These are phyloP conservation scores for Hypoxylon sp. DNA, from an alignment of 2,329 filamentous ascomycete genomes.

Conservation along the genomic window DNA sequence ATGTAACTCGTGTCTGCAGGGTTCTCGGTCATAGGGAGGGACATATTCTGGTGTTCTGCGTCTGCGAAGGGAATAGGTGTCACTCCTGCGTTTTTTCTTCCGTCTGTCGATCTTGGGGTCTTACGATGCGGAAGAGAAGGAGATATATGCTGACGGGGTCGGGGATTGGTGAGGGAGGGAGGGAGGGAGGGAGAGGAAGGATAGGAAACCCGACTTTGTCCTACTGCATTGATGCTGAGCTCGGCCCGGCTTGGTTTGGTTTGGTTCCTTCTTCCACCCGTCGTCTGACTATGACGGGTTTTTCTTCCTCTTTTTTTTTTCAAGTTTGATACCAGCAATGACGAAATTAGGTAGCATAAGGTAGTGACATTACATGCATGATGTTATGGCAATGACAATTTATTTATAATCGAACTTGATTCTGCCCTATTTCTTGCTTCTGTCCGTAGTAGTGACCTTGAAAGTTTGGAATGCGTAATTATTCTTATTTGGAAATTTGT, in stretches of 20 bases:
- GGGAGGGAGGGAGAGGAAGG: too few species aligned
- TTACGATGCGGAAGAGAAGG: too few species aligned
- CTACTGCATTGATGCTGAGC: slow-evolving; percentile 19
- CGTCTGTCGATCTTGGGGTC: slow-evolving; percentile 10
- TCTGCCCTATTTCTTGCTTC: too few species aligned
- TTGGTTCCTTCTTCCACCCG: too few species aligned
- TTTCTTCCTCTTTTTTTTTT: too few species aligned
- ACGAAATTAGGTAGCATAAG: slow-evolving; percentile 33
- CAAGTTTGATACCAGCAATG: slow-evolving; percentile 24
- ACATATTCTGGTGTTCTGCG: slow-evolving; percentile 34
- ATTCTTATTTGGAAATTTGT: too few species aligned
- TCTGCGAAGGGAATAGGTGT: slow-evolving; percentile 25
- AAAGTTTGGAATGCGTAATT: too few species aligned
- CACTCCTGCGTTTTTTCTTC: slow-evolving; percentile 12
- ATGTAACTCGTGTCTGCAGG: too few species aligned
- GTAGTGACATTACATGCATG: slow-evolving; percentile 32
- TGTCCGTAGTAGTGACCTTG: too few species aligned
- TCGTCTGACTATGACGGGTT: too few species aligned
- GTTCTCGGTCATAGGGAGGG: slow-evolving; percentile 30
- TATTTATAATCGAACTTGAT: slow-evolving; percentile 30
- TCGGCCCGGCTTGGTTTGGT: slow-evolving; percentile 10
- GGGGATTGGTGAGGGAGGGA: slow-evolving; percentile 14
- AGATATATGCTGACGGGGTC: slow-evolving; percentile 16
- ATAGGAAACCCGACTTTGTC: slow-evolving; percentile 15
- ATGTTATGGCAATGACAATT: slow-evolving; percentile 38